Base-by-base conservation (phyloP, 2,329 filamentous ascomycete species). In the Pseudocercospora crystallina region DNA sequence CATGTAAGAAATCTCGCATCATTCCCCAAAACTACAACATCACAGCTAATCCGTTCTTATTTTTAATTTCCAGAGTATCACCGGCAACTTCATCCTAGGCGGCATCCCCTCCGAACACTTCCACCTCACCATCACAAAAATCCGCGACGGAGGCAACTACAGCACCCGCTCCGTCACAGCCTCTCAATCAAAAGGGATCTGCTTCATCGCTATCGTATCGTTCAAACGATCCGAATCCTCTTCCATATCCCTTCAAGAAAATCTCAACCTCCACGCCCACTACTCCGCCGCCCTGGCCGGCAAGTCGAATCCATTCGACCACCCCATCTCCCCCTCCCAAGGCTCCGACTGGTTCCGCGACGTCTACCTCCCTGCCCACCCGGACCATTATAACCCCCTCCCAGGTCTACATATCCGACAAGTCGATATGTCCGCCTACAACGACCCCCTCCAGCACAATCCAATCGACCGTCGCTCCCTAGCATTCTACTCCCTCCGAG, bases 41-140 rank as follows among this genome's bases (percentile, higher is more conserved):
- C 20, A 7, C n/a, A 26, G 20, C 20, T 26, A 26, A 26, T 26
- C 4, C 4, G 20, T 4, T 26, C n/a, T 26, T 26, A 26, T 26
- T 3, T 26, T 7, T 26, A 4, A 7, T 4, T 26, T 7, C 4
- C 41, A 43, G 30, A 34, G 41, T 29, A 34, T 43, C 29, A 43
- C 26, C 14, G 41, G 41, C n/a, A 32, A 33, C n/a, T 43, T 43
- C 30, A 43, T 43, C 13, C n/a, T 43, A 10, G 39, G 41, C 30
- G 41, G 41, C n/a, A 43, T 43, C 5, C 41, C 41, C 12, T 33
- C 7, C 8, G 41, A 43, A 12, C n/a, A 15, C 14, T 43, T 43
- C 41, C 15, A 2, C 4, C 41, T 43, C 29, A 4, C 10, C 5
- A 14, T 43, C 8, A 34, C 14, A 5, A 15, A 17, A 7, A 34